Base-by-base conservation (phyloP, 106 monocot genomes). In the Ottelia alismoides region DNA sequence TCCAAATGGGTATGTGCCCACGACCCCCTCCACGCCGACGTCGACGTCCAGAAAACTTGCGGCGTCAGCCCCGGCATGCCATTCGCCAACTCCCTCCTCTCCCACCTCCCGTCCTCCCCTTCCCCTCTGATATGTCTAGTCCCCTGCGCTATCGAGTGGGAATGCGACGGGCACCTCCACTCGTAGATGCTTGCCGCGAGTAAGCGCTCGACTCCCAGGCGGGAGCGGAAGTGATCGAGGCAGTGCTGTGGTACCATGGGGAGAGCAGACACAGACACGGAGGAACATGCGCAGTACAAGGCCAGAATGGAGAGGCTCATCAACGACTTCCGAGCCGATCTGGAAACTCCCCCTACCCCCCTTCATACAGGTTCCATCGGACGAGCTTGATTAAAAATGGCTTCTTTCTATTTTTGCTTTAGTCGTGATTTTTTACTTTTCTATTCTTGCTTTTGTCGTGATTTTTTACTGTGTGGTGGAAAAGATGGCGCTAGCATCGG, bases 201-300 rank as follows among this genome's bases (percentile, higher is more conserved):
- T 12, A 80, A 78, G 11, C 81, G 87, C 18, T 78, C 87, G 19
- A 58, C 68, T 47, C 76, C 80, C 45, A 25, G 25, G 11, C 58
- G 73, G 49, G 79, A 79, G 85, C 66, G 19, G 30, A 63, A 28
- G 61, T 78, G 78, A 16, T 46, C 51, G 31, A 28, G 20, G 35
- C 72, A n/a, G 71, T 87, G 54, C 51, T 87, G 22, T 87, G 87
- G 87, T 87, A 68, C 62, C 87, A 87, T 58, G 81, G 87, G 61
- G 81, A 87, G 72, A 87, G 87, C 69, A 81, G 20, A 46, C 10
- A 52, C 3, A 0, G 71, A 65, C 21, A 65, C 81, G 77, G 69
- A 81, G 70, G 65, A 17, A 51, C 52, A 81, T 18, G 72, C n/a
- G n/a, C n/a, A n/a, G n/a, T n/a, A n/a, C n/a, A n/a, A n/a, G n/a